A percentile compares a stretch with the other conserved stretches of the same genome.
Evolutionary conservation across 768 basidiomycete species (phyloP).

Genomic region (Phanerochaete carnosa): DNA sequence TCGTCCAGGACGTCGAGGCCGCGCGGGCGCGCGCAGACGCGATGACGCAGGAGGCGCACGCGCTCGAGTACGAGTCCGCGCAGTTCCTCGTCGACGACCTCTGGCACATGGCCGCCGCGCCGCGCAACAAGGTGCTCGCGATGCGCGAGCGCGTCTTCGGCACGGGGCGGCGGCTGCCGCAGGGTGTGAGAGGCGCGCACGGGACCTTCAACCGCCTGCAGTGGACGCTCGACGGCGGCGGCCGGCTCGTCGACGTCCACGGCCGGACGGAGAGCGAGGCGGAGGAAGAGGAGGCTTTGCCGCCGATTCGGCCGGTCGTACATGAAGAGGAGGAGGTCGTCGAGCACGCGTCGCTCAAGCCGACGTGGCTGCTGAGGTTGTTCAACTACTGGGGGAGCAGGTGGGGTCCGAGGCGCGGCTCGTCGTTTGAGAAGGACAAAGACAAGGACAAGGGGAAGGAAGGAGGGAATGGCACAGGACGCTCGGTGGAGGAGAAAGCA

Average conservation of each 20-base stretch:
- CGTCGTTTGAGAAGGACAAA: conserved; percentile 3
- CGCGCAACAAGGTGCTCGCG: conserved; percentile 59
- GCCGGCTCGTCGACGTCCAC: conserved; percentile 59
- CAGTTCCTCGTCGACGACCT: conserved; percentile 65
- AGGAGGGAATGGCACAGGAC: not conserved
- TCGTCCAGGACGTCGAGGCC: conserved; percentile 49
- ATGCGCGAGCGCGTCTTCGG: conserved; percentile 71
- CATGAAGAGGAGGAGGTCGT: conserved; percentile 38
- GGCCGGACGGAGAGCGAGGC: conserved; percentile 77
- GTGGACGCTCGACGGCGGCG: conserved; percentile 63
- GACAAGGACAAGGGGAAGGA: not conserved
- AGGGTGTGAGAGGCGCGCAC: conserved; percentile 54
- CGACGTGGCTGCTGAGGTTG: conserved; percentile 74
- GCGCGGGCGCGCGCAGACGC: conserved; percentile 48
- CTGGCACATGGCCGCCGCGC: conserved; percentile 61
- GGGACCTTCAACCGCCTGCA: conserved; percentile 63
- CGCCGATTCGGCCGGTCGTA: conserved; percentile 22
- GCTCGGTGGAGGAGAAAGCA: not conserved
- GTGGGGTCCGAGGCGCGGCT: conserved; percentile 36
- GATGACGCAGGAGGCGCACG: conserved; percentile 58
- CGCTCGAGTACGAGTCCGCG: conserved; percentile 67
- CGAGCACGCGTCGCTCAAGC: conserved; percentile 57
- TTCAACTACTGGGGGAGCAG: conserved; percentile 76
- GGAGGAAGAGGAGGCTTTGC: conserved; percentile 56
- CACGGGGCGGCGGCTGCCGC: conserved; percentile 41